Evolutionary conservation across 2,329 filamentous ascomycete genomes (phyloP).

Genomic region (Fusarium oligoseptatum): DNA sequence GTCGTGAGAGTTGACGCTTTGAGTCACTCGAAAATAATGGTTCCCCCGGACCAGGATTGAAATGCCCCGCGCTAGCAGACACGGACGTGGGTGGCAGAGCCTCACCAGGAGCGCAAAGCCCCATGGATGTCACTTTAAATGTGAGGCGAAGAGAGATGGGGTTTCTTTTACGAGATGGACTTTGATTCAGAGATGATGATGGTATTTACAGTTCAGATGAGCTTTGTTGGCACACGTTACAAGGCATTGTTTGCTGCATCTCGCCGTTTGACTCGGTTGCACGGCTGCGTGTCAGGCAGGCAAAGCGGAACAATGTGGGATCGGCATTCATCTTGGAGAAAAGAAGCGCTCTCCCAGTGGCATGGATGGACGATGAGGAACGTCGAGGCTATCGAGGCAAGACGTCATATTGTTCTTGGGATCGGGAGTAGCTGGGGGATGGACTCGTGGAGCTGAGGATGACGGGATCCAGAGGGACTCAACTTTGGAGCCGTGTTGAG

Average conservation of each 20-base stretch:
- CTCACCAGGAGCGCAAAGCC: constrained; percentile 11
- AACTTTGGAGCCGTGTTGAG: no score
- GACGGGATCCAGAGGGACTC: no score
- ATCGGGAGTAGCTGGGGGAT: neutral
- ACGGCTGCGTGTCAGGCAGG: neutral
- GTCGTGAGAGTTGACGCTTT: constrained; percentile 40
- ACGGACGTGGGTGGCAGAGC: constrained; percentile 25
- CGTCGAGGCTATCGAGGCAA: neutral
- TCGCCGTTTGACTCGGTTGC: neutral
- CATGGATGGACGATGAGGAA: neutral
- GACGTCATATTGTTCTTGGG: neutral
- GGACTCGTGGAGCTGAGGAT: no score
- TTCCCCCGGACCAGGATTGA: constrained; percentile 39
- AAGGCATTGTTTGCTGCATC: neutral
- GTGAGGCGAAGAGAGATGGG: neutral
- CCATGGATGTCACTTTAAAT: neutral
- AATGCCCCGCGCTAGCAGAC: constrained; percentile 53
- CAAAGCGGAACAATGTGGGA: neutral
- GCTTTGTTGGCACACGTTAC: neutral
- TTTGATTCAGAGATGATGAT: neutral
- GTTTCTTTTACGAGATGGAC: neutral
- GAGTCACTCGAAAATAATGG: constrained; percentile 53
- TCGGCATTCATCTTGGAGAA: neutral
- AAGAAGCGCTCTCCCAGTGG: neutral
- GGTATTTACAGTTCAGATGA: neutral